A percentile compares a stretch with the other conserved stretches of the same genome.
phyloP scores from a whole-genome alignment of 495 filamentous ascomycete species.

The Paragyromitra xinjiangensis region DNA sequence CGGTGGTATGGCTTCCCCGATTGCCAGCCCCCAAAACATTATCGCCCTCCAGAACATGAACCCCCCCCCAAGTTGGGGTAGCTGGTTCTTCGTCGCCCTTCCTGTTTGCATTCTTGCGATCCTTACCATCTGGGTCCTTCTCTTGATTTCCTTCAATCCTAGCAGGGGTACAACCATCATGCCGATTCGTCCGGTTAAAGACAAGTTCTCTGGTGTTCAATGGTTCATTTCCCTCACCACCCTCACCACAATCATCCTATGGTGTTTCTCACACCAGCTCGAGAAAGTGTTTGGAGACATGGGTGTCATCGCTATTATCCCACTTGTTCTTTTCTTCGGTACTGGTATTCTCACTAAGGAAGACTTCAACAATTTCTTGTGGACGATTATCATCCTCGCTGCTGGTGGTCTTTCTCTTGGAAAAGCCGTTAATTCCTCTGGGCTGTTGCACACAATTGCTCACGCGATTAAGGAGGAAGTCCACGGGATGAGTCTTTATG shows the following conservation, averaged over 20 bases:
- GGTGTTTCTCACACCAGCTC: constrained; percentile 91
- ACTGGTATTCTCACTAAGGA: constrained; percentile 98
- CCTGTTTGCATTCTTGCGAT: constrained; percentile 93
- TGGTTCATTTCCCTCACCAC: constrained; percentile 91
- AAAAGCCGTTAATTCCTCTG: constrained; percentile 92
- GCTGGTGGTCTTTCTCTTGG: constrained; percentile 92
- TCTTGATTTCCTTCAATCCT: constrained; percentile 84
- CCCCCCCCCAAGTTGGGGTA: constrained; percentile 86
- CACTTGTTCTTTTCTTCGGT: constrained; percentile 94
- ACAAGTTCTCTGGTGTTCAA: constrained; percentile 86
- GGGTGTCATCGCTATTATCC: constrained; percentile 97
- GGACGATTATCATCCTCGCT: constrained; percentile 99
- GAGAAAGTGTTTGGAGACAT: constrained; percentile 92
- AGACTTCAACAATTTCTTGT: constrained; percentile 99
- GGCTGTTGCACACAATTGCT: constrained; percentile 90
- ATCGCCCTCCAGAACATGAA: constrained; percentile 95
- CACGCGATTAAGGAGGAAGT: constrained; percentile 74
- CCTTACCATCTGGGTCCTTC: constrained; percentile 84
- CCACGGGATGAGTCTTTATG: constrained; percentile 82
- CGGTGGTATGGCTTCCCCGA: constrained; percentile 93
- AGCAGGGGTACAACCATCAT: constrained; percentile 87
- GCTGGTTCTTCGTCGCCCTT: constrained; percentile 95
- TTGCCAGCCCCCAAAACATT: constrained; percentile 96
- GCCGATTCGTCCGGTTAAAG: constrained; percentile 85
- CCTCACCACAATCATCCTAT: constrained; percentile 84